A percentile compares a stretch with the other conserved stretches of the same genome.
Evolutionary conservation across 352 stramenopile species (phyloP).

Genomic region (Globisporangium radiosum): DNA sequence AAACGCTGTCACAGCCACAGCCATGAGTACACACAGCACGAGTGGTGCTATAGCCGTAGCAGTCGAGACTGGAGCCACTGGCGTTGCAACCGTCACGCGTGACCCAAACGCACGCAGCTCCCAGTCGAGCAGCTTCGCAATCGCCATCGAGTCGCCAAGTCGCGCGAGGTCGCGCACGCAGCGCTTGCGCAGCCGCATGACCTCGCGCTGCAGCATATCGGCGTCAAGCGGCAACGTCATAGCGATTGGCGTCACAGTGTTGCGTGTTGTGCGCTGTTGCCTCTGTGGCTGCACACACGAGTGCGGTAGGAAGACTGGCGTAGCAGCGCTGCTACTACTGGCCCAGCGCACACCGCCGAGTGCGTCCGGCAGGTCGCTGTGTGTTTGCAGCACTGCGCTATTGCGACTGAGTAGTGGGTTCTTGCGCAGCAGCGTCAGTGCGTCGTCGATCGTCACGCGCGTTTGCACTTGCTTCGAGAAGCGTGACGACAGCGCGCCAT

Average conservation of each 20-base stretch:
- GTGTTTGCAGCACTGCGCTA: background rate
- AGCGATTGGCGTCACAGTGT: too few species aligned
- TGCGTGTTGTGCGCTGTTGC: background rate
- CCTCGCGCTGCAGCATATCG: background rate
- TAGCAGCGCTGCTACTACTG: background rate
- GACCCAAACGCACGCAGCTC: background rate
- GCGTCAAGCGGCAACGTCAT: background rate
- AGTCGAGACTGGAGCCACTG: too few species aligned
- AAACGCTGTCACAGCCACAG: background rate
- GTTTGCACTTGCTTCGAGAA: background rate
- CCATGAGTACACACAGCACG: background rate
- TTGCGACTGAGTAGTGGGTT: background rate
- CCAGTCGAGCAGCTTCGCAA: constrained; percentile 1
- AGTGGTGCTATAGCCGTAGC: too few species aligned
- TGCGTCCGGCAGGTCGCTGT: background rate
- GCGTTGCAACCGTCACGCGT: too few species aligned
- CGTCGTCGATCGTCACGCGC: background rate
- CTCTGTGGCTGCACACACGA: background rate
- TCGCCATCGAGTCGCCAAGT: background rate
- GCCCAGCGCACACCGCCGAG: background rate
- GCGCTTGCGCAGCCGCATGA: background rate
- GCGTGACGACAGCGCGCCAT: background rate
- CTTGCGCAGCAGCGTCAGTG: background rate
- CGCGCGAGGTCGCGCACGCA: background rate
- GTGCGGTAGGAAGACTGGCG: background rate